Base-by-base conservation (phyloP, 2,329 filamentous ascomycete genomes). In the Sporothrix sp. region DNA sequence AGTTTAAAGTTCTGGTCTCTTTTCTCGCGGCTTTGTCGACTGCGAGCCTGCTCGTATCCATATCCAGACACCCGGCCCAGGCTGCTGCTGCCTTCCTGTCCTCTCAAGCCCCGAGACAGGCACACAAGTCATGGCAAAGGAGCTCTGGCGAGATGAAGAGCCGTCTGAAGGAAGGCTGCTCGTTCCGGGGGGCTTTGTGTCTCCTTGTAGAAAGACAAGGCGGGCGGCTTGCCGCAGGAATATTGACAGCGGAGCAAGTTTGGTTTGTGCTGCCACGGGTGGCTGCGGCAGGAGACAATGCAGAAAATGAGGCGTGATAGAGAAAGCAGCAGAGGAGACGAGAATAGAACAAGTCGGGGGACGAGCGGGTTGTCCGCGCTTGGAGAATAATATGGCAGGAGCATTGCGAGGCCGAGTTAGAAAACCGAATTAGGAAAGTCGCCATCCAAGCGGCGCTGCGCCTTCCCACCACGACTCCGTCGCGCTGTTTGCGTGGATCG, bases 401-500 rank as follows among this genome's bases (percentile, higher is more conserved):
- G 28, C 2, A n/a, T 10, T 25, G 25, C 7, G 32, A 16, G 11
- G n/a, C 7, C 32, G 21, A 9, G 14, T 25, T 27, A 27, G 14
- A 27, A 21, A 11, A 11, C 32, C 44, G 33, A 47, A 37, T 28
- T 47, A 38, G 44, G 44, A 27, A 47, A 37, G 44, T 47, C 33
- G 33, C 32, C 23, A 38, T 28, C n/a, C 13, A 47, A 14, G n/a
- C n/a, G 13, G 13, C 44, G 14, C 33, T 27, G 30, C 35, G 20
- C 20, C 35, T 45, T 35, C 30, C 40, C 18, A 9, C 14, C 18
- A 23, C 23, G 23, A 21, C 21, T n/a, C 11, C 20, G 16, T 16
- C 23, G 14, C 16, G 13, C 36, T 23, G 3, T 38, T 9, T 32
- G 28, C 10, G 20, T 30, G 27, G 28, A 14, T n/a, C n/a, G 16